These are phyloP conservation scores for Isabelozyma heimii DNA, from an alignment of 805 yeast genomes.

Conservation along the genomic window DNA sequence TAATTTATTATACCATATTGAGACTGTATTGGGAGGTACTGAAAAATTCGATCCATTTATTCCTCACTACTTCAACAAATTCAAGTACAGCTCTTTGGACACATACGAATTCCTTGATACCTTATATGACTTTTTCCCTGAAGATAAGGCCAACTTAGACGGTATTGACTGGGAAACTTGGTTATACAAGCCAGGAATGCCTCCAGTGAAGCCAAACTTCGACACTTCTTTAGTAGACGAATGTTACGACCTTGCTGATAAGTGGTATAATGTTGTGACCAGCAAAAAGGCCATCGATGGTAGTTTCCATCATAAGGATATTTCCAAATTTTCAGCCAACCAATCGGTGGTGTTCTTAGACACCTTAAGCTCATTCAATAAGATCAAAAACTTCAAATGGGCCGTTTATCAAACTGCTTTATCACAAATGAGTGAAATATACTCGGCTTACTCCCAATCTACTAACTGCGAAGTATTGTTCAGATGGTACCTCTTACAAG, in stretches of 20 bases:
- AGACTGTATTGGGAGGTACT: constrained; percentile 61
- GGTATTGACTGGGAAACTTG: constrained; percentile 82
- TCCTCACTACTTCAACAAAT: constrained; percentile 70
- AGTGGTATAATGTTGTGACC: constrained; percentile 52
- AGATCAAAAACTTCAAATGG: constrained; percentile 39
- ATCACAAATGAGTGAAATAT: constrained; percentile 29
- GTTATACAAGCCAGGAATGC: constrained; percentile 82
- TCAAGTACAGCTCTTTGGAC: constrained; percentile 69
- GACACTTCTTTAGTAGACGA: constrained; percentile 76
- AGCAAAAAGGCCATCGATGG: constrained; percentile 1
- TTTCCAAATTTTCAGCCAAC: constrained; percentile 60
- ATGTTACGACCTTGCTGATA: constrained; percentile 61
- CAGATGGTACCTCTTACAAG: constrained; percentile 71
- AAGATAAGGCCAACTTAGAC: constrained; percentile 54
- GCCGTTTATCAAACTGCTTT: constrained; percentile 29
- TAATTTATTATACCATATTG: constrained; percentile 72
- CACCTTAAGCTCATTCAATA: constrained; percentile 51
- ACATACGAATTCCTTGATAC: constrained; percentile 78
- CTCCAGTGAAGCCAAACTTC: constrained; percentile 75
- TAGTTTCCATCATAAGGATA: constrained; percentile 48
- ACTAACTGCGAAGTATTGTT: constrained; percentile 78
- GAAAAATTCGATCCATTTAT: constrained; percentile 74
- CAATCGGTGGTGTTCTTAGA: constrained; percentile 82
- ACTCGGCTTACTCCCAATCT: constrained; percentile 46
- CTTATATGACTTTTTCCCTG: constrained; percentile 60